These are phyloP conservation scores for Solanum hybrid DNA, from an alignment of 305 asterid species.

Conservation along the genomic window DNA sequence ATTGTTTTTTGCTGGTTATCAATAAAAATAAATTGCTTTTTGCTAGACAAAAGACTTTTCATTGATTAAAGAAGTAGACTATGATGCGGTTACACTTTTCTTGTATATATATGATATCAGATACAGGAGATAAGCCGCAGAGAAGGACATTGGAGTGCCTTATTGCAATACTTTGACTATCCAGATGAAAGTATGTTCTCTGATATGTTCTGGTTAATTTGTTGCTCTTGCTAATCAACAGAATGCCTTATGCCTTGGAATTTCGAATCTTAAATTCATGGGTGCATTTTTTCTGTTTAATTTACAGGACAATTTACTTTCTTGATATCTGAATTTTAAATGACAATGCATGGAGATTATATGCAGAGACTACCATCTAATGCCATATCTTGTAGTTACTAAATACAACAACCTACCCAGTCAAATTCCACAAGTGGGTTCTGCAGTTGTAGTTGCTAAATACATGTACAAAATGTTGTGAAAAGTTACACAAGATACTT, in stretches of 20 bases:
- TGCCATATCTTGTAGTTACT: background rate
- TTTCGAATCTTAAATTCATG: background rate
- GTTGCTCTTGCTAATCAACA: background rate
- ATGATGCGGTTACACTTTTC: slow-evolving; percentile 12
- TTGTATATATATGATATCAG: slow-evolving; percentile 28
- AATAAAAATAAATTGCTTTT: background rate
- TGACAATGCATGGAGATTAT: background rate
- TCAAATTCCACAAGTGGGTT: background rate
- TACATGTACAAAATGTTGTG: background rate
- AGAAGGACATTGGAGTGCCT: slow-evolving; percentile 5
- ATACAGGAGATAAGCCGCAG: slow-evolving; percentile 22
- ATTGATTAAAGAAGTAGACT: background rate
- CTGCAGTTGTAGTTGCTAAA: background rate
- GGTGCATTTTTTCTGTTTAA: background rate
- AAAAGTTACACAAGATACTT: background rate
- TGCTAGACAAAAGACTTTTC: background rate
- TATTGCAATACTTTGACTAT: slow-evolving; percentile 45
- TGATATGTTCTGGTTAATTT: background rate
- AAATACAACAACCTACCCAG: background rate
- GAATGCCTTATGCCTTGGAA: background rate
- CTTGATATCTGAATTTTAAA: background rate
- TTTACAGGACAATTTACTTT: background rate
- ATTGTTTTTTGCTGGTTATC: background rate
- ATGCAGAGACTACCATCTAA: background rate
- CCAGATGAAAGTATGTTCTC: slow-evolving; percentile 64